Base-by-base conservation (phyloP, 2,329 filamentous ascomycete genomes). In the Pseudocercospora fuligena region DNA sequence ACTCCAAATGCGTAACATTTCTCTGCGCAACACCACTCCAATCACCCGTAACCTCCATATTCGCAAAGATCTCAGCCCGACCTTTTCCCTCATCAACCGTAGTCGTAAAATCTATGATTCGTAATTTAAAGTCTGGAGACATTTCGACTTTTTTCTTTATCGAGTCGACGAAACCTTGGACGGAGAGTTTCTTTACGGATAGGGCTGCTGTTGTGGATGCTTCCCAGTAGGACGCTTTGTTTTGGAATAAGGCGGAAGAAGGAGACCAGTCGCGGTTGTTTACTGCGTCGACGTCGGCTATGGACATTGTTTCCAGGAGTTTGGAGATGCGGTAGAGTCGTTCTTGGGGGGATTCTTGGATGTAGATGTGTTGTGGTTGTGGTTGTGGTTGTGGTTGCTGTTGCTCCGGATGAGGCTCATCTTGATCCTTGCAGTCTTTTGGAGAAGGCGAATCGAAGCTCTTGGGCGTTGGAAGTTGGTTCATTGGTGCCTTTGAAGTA, bases 1-100 rank as follows among this genome's bases (percentile, higher is more conserved):
- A 65, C 62, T 67, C 66, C 33, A 63, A 61, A 31, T 62, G 51
- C 43, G 66, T 67, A 29, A 67, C 66, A 31, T 67, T 67, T 3
- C 62, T 46, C 27, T 62, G 49, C 31, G 54, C 53, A 16, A 67
- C 62, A 19, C 66, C 66, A 12, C 53, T 47, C 40, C 58, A 64
- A 25, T 51, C 46, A 11, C 65, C 61, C 61, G 49, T 60, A 12
- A 63, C 60, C 14, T 67, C 66, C 66, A 67, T 65, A 21, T 67
- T 67, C 1, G 62, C 62, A n/a, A 62, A 67, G 7, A 67, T 60
- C 54, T 67, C 66, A 1, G 62, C 66, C 8, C 59, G 27, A 6
- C 66, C 66, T 3, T 57, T 60, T 12, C 21, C 64, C 40, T 61
- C 60, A 43, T 67, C 54, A 5, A 67, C 66, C 21, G 59, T 64